A percentile compares a stretch with the other conserved stretches of the same genome.
These are phyloP conservation scores for Kondoa subrosea DNA, from an alignment of 768 basidiomycete species.

Conservation along the genomic window DNA sequence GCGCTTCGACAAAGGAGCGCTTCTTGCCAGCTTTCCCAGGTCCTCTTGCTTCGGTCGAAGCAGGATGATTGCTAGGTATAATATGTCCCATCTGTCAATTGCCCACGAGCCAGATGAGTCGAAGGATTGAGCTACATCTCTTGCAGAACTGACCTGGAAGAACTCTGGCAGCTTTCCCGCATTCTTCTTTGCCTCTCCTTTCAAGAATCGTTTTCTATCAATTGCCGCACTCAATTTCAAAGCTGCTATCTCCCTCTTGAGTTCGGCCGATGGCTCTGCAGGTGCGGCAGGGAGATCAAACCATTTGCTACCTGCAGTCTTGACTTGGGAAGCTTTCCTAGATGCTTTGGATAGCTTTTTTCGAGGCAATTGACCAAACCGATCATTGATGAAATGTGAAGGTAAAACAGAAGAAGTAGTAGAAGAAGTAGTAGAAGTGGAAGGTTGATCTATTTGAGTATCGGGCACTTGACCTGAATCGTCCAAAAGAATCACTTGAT, in stretches of 20 bases:
- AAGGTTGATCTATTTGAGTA: background rate
- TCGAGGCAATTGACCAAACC: conserved; percentile 42
- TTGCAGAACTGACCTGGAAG: conserved; percentile 57
- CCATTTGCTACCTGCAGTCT: conserved; percentile 66
- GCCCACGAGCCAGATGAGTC: background rate
- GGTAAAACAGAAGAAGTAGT: background rate
- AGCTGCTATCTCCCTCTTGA: conserved; percentile 73
- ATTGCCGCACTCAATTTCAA: conserved; percentile 69
- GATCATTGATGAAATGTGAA: conserved; percentile 28
- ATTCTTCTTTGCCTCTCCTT: conserved; percentile 47
- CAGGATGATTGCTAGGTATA: conserved; percentile 52
- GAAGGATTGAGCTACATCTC: no score
- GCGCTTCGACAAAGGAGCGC: conserved; percentile 68
- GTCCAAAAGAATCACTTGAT: conserved; percentile 8
- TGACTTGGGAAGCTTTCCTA: conserved; percentile 51
- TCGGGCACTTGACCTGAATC: background rate
- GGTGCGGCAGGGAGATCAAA: conserved; percentile 68
- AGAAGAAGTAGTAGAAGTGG: background rate
- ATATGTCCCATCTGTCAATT: conserved; percentile 30
- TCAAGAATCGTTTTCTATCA: conserved; percentile 81
- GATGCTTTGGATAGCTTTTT: conserved; percentile 47
- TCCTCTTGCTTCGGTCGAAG: conserved; percentile 53
- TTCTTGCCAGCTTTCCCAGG: conserved; percentile 49
- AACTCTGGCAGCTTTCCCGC: conserved; percentile 74
- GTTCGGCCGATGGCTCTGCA: conserved; percentile 54